A percentile compares a stretch with the other conserved stretches of the same genome.
phyloP scores from a whole-genome alignment of 441 rosid species.

The Erodium texanum region DNA sequence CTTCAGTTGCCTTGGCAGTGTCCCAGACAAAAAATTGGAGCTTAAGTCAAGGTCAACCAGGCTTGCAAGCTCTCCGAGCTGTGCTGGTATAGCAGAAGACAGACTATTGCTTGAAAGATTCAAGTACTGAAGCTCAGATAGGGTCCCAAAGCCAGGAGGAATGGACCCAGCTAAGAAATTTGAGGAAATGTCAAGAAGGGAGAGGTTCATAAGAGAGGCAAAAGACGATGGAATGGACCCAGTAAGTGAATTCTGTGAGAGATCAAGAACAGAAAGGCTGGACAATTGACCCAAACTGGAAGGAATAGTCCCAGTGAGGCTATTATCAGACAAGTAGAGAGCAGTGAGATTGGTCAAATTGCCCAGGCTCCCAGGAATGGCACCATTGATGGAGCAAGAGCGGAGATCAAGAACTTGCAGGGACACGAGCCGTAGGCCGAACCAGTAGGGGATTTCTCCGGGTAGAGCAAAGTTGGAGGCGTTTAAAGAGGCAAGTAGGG shows the following conservation, averaged over 20 bases:
- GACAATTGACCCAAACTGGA: constrained; percentile 48
- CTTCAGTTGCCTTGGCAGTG: constrained; percentile 50
- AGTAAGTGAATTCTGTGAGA: constrained; percentile 54
- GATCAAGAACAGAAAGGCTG: constrained; percentile 51
- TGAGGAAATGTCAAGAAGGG: constrained; percentile 59
- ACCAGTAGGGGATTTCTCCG: constrained; percentile 74
- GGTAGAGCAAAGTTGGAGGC: constrained; percentile 75
- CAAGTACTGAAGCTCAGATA: constrained; percentile 41
- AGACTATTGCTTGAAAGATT: constrained; percentile 71
- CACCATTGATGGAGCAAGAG: constrained; percentile 51
- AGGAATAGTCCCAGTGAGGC: constrained; percentile 51
- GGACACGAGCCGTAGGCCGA: constrained; percentile 42
- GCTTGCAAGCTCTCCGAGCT: constrained; percentile 51
- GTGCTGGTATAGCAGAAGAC: constrained; percentile 51
- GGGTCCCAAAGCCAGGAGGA: constrained; percentile 47
- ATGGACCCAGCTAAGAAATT: constrained; percentile 55
- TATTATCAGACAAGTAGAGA: constrained; percentile 57
- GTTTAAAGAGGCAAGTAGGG: constrained; percentile 54
- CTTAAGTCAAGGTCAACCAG: constrained; percentile 81
- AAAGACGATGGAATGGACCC: constrained; percentile 63
- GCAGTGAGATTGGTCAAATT: constrained; percentile 31
- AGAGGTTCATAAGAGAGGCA: constrained; percentile 39
- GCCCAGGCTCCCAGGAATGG: constrained; percentile 60
- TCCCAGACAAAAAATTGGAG: constrained; percentile 60
- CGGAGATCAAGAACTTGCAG: constrained; percentile 79